phyloP scores from a whole-genome alignment of 2,329 filamentous ascomycete species.

The Xylariaceae sp. region DNA sequence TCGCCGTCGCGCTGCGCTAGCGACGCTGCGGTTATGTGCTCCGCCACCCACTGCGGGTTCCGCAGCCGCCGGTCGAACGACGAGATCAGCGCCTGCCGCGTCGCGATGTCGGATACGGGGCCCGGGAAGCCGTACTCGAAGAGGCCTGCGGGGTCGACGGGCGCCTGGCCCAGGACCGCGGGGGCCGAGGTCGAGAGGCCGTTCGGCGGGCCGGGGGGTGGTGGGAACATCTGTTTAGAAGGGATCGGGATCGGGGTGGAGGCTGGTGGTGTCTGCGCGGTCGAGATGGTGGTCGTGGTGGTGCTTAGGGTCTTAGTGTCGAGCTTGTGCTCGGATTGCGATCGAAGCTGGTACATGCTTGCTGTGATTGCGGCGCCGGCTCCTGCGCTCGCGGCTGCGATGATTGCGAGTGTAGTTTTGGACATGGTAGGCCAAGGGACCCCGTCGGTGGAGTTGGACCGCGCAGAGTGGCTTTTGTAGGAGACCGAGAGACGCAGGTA shows the following conservation, averaged over 20 bases:
- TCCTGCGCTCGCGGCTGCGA: conserved; percentile 75
- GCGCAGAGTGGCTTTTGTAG: conserved; percentile 26
- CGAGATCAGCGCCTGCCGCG: conserved; percentile 76
- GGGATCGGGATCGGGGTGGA: conserved; percentile 51
- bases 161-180: conserved; percentile 37
- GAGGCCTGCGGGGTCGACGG: conserved; percentile 73
- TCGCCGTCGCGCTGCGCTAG: conserved; percentile 76
- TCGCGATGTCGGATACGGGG: conserved; percentile 80
- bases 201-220: conserved; percentile 29
- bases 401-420: conserved; percentile 74
- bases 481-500: not conserved
- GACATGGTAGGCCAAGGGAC: conserved; percentile 61
- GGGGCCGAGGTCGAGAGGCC: conserved; percentile 35
- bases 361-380: conserved; percentile 76
- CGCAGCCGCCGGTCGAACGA: conserved; percentile 87
- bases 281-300: conserved; percentile 36
- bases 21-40: conserved; percentile 93
- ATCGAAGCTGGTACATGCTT: conserved; percentile 64
- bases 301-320: conserved; percentile 49
- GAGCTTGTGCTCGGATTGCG: conserved; percentile 37
- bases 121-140: conserved; percentile 92
- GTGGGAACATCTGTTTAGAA: conserved; percentile 58
- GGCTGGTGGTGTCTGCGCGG: conserved; percentile 39
- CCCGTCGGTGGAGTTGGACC: conserved; percentile 15
- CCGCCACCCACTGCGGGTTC: conserved; percentile 93